A percentile compares a stretch with the other conserved stretches of the same genome.
Evolutionary conservation across 768 basidiomycete species (phyloP).

Genomic region (Hydnum rufescens): DNA sequence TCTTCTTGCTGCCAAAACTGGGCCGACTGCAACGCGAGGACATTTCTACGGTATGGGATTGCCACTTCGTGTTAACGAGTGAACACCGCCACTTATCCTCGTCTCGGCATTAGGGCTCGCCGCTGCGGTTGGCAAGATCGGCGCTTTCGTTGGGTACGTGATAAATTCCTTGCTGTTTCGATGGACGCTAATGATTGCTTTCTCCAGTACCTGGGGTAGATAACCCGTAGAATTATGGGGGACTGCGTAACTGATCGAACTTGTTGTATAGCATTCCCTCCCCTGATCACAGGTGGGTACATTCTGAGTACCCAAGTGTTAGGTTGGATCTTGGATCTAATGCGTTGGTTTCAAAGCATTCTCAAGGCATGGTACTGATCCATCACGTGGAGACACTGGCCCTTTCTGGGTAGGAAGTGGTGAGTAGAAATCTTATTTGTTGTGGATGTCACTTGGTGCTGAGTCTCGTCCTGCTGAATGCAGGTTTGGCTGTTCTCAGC

Average conservation of each 20-base stretch:
- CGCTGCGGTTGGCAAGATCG: conserved; percentile 34
- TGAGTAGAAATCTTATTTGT: conserved; percentile 12
- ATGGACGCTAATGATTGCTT: no score
- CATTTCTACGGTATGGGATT: conserved; percentile 74
- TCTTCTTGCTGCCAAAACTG: conserved; percentile 65
- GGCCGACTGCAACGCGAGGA: conserved; percentile 71
- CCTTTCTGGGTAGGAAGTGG: conserved; percentile 80
- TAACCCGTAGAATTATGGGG: no score
- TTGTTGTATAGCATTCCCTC: no score
- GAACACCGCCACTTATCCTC: conserved; percentile 19
- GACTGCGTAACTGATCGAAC: no score
- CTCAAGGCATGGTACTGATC: conserved; percentile 25
- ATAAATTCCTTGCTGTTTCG: no score
- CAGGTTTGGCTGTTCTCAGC: conserved; percentile 54
- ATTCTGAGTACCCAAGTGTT: neutral
- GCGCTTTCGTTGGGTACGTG: conserved; percentile 24
- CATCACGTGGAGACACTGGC: conserved; percentile 49
- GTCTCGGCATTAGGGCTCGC: no score
- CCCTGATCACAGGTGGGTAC: no score
- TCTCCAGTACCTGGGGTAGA: conserved; percentile 11
- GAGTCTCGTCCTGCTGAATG: neutral
- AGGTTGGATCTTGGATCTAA: conserved; percentile 8
- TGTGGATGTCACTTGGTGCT: neutral
- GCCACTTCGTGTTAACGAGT: conserved; percentile 73
- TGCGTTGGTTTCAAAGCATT: conserved; percentile 37